These are phyloP conservation scores for Chrysanthemum makinoi DNA, from an alignment of 129 eudicot species.

Conservation along the genomic window DNA sequence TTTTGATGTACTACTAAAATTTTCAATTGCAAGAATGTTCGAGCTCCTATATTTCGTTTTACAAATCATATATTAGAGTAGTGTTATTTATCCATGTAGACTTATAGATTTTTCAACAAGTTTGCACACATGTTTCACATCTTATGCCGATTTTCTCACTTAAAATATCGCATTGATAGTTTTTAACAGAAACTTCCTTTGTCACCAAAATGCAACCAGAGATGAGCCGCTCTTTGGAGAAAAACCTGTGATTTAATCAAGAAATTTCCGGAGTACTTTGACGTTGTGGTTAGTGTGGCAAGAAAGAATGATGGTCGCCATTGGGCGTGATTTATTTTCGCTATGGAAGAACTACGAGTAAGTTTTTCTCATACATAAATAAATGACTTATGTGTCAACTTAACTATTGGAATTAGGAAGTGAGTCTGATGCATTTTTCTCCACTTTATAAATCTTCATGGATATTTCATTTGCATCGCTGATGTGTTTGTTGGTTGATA, in stretches of 20 bases:
- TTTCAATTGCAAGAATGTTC: neutral
- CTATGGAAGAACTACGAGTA: constrained; percentile 99
- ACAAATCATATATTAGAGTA: neutral
- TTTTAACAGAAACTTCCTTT: constrained; percentile 12
- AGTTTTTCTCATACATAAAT: too few species aligned
- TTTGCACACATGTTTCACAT: constrained; percentile 3
- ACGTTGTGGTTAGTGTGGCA: constrained; percentile 96
- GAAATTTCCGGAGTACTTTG: constrained; percentile 90
- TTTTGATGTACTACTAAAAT: neutral
- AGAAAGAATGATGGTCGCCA: constrained; percentile 98
- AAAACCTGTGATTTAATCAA: constrained; percentile 87
- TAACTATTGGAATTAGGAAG: too few species aligned
- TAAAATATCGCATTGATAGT: neutral
- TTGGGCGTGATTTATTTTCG: constrained; percentile 92
- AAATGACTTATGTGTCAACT: too few species aligned
- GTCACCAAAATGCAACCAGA: constrained; percentile 60
- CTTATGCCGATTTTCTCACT: neutral
- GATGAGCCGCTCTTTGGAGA: constrained; percentile 62
- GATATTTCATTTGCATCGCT: too few species aligned
- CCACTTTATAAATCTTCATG: too few species aligned
- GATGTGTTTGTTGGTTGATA: too few species aligned
- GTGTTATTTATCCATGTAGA: constrained; percentile 6
- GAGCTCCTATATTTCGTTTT: constrained; percentile 4
- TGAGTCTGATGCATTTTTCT: too few species aligned
- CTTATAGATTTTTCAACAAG: too few species aligned